Percentiles rank a stretch among this genome's conserved stretches.
Evolutionary conservation across 805 yeast genomes (phyloP).

Genomic region (Tetrapisispora arboricola): DNA sequence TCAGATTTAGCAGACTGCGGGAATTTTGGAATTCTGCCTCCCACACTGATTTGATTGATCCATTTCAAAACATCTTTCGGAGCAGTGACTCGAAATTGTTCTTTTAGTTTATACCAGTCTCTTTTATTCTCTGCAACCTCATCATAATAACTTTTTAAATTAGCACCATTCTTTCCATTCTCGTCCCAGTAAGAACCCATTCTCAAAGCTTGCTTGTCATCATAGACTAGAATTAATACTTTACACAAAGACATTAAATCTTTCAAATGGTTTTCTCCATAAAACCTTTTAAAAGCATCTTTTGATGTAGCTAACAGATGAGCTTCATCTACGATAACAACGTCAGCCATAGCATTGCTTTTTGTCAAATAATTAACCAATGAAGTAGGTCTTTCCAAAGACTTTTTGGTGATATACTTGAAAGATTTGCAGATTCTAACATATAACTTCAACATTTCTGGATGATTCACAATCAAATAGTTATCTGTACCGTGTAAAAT

Average conservation of each 20-base stretch:
- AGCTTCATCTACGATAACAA: conserved; percentile 38
- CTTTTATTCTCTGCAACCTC: conserved; percentile 11
- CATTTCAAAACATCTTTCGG: conserved; percentile 32
- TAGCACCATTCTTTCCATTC: conserved; percentile 30
- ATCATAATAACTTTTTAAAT: conserved; percentile 19
- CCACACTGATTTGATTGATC: conserved; percentile 31
- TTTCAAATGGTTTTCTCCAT: conserved; percentile 35
- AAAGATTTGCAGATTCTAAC: conserved; percentile 31
- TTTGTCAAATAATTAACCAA: conserved; percentile 30
- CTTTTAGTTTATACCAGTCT: conserved; percentile 27
- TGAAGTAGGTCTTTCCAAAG: conserved; percentile 39
- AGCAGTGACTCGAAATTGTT: conserved; percentile 37
- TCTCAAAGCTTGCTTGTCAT: conserved; percentile 36
- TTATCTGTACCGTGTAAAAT: conserved; percentile 26
- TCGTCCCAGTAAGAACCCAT: conserved; percentile 38
- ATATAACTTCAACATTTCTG: conserved; percentile 38
- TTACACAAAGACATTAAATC: conserved; percentile 33
- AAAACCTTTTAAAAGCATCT: conserved; percentile 36
- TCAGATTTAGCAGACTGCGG: conserved; percentile 18
- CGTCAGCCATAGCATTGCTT: conserved; percentile 27
- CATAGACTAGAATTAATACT: conserved; percentile 35
- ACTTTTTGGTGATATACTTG: conserved; percentile 29
- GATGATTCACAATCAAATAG: conserved; percentile 37
- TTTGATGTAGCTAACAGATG: conserved; percentile 35
- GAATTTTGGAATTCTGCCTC: conserved; percentile 27